phyloP scores from a whole-genome alignment of 345 rosid genomes.

The Salix suchowensis region DNA sequence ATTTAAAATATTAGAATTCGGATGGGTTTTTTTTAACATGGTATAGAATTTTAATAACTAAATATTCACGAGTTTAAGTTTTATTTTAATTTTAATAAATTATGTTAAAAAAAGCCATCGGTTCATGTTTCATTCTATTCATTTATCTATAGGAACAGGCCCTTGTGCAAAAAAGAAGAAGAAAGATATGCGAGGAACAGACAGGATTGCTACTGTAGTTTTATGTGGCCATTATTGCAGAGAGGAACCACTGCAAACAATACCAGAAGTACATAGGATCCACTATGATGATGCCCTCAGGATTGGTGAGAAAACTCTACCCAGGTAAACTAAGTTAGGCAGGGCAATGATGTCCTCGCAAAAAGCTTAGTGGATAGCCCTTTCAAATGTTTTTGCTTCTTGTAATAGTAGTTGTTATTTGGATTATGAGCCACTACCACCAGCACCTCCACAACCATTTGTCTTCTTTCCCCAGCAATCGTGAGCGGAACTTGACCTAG shows the following conservation, averaged over 20 bases:
- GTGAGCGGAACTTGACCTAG: slow-evolving; percentile 32
- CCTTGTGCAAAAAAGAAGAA: neutral
- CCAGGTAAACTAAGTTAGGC: slow-evolving; percentile 8
- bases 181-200: neutral
- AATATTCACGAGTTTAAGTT: no score
- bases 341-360: slow-evolving; percentile 6
- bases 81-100: no score
- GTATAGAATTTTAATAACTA: no score
- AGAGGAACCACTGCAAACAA: slow-evolving; percentile 5
- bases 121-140: neutral
- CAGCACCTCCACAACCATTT: slow-evolving; percentile 58
- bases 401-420: slow-evolving; percentile 20
- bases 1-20: no score
- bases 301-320: neutral
- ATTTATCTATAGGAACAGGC: slow-evolving; percentile 1
- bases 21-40: no score
- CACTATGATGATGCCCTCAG: slow-evolving; percentile 10
- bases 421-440: slow-evolving; percentile 48
- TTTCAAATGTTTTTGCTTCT: slow-evolving; percentile 30
- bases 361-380: slow-evolving; percentile 36
- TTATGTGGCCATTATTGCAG: neutral
- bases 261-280: slow-evolving; percentile 21
- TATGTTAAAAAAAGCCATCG: no score
- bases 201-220: neutral
- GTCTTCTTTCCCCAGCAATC: slow-evolving; percentile 42